Evolutionary conservation across 176 grass and related monocot species (phyloP).

Genomic region (Raddia guianensis): DNA sequence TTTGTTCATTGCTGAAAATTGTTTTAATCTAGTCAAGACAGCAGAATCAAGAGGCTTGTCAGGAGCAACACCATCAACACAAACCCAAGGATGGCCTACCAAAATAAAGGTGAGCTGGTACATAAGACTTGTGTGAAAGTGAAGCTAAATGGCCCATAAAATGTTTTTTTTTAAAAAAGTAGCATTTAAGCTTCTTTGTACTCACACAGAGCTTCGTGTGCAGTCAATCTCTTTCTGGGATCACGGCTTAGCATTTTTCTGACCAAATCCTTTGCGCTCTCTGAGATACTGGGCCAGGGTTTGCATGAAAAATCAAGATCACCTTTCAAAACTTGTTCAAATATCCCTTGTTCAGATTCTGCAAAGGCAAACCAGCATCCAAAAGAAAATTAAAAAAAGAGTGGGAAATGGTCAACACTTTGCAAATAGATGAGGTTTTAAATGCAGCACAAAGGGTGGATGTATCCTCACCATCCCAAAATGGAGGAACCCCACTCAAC

Average conservation of each 20-base stretch:
- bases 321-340: constrained; percentile 70
- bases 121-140: constrained; percentile 11
- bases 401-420: constrained; percentile 2
- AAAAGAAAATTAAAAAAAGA: constrained; percentile 26
- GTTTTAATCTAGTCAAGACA: constrained; percentile 75
- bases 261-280: constrained; percentile 75
- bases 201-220: constrained; percentile 77
- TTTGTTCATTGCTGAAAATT: constrained; percentile 86
- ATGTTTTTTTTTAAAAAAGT: constrained; percentile 4
- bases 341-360: constrained; percentile 84
- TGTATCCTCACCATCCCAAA: constrained; percentile 69
- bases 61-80: constrained; percentile 69
- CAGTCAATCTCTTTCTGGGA: constrained; percentile 66
- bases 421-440: constrained; percentile 20
- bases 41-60: constrained; percentile 84
- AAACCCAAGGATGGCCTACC: constrained; percentile 78
- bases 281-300: constrained; percentile 75
- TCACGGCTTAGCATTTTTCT: constrained; percentile 67
- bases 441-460: not conserved
- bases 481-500: constrained; percentile 75
- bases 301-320: constrained; percentile 58
- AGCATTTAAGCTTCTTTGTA: constrained; percentile 4
- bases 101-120: constrained; percentile 37
- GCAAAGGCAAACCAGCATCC: constrained; percentile 13
- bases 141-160: not conserved